Evolutionary conservation across 2,329 filamentous ascomycete genomes (phyloP).

Genomic region (Pseudogymnoascus destructans): DNA sequence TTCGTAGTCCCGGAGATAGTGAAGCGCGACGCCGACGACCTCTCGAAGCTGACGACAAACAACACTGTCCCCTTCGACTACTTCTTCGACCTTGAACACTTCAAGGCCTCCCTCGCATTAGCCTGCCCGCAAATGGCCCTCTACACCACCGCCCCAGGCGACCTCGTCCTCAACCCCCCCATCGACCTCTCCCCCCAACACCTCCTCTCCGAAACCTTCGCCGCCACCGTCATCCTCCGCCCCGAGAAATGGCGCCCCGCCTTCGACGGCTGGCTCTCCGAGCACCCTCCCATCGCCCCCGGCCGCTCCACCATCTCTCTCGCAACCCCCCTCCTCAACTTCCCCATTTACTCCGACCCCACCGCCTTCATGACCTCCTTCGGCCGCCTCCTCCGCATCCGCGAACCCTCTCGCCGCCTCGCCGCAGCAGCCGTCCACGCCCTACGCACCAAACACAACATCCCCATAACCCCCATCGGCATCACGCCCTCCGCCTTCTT

Average conservation of each 20-base stretch:
- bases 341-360: constrained; percentile 25
- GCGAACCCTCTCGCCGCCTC: constrained; percentile 16
- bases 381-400: constrained; percentile 28
- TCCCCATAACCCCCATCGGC: constrained; percentile 19
- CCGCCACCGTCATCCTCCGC: constrained; percentile 20
- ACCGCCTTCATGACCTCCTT: constrained; percentile 26
- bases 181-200: constrained; percentile 5
- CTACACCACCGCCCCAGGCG: constrained; percentile 10
- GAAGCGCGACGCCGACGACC: constrained; percentile 10
- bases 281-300: constrained; percentile 14
- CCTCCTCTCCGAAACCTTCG: constrained; percentile 17
- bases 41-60: constrained; percentile 9
- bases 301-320: constrained; percentile 15
- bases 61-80: constrained; percentile 16
- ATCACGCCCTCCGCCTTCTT: constrained; percentile 26
- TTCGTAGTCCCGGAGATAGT: constrained; percentile 27
- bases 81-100: constrained; percentile 20
- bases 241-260: constrained; percentile 20
- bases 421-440: constrained; percentile 26
- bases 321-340: constrained; percentile 21
- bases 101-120: constrained; percentile 9
- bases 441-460: constrained; percentile 21
- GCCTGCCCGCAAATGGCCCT: constrained; percentile 11
- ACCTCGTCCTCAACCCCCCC: constrained; percentile 13
- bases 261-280: constrained; percentile 20